Evolutionary conservation across 2,329 filamentous ascomycete species (phyloP).

Genomic region (Bipolaris zeicola): DNA sequence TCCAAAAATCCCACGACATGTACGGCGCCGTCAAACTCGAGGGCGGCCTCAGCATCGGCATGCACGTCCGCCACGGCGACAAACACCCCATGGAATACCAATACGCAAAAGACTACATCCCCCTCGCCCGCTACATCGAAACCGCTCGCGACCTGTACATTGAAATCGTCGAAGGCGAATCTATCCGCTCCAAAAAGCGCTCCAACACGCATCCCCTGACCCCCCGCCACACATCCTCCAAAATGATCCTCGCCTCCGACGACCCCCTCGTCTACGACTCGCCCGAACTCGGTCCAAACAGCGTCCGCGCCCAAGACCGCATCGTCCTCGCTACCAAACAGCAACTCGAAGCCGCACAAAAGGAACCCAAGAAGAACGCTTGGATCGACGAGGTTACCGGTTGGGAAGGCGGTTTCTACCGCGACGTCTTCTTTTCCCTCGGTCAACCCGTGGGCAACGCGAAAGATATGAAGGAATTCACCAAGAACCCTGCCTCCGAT

Average conservation of each 20-base stretch:
- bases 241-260: conserved; percentile 75
- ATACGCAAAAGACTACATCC: conserved; percentile 78
- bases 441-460: conserved; percentile 54
- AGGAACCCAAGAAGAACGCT: conserved; percentile 44
- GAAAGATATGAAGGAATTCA: conserved; percentile 29
- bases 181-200: conserved; percentile 3
- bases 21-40: conserved; percentile 53
- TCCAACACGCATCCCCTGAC: conserved; percentile 5
- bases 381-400: conserved; percentile 79
- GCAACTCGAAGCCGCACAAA: conserved; percentile 49
- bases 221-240: conserved; percentile 41
- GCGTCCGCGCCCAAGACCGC: conserved; percentile 70
- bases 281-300: conserved; percentile 62
- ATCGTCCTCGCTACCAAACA: conserved; percentile 75
- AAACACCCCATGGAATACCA: conserved; percentile 77
- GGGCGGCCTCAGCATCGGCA: conserved; percentile 65
- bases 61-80: conserved; percentile 83
- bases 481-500: conserved; percentile 9
- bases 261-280: conserved; percentile 76
- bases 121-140: conserved; percentile 69
- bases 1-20: conserved; percentile 63
- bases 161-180: conserved; percentile 46
- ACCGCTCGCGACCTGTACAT: conserved; percentile 62
- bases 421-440: conserved; percentile 79
- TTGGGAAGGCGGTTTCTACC: conserved; percentile 89